A percentile compares a stretch with the other conserved stretches of the same genome.
Conservation (phyloP, 345 rosid species). For the Pistacia atlantica region DNA sequence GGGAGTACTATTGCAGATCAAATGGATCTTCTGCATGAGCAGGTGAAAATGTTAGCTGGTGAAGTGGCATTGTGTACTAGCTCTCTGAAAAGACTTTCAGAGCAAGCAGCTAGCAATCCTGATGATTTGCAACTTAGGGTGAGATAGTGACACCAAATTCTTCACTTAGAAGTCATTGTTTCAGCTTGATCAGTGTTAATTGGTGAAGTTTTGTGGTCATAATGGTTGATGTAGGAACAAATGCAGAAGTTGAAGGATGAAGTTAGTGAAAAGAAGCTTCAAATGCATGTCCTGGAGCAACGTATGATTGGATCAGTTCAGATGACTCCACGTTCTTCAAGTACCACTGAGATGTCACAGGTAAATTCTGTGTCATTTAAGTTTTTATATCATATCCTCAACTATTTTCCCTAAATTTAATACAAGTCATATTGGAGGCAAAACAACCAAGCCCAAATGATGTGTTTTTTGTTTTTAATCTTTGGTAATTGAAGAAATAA, state of each 20-base stretch:
- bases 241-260: slow-evolving; percentile 60
- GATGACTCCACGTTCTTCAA: slow-evolving; percentile 39
- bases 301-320: slow-evolving; percentile 65
- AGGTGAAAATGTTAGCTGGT: slow-evolving; percentile 72
- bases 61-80: slow-evolving; percentile 71
- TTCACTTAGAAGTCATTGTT: slow-evolving; percentile 3
- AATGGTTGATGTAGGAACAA: slow-evolving; percentile 43
- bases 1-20: slow-evolving; percentile 64
- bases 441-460: neutral
- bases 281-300: slow-evolving; percentile 55
- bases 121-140: slow-evolving; percentile 55
- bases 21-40: slow-evolving; percentile 79
- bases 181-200: neutral
- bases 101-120: slow-evolving; percentile 48
- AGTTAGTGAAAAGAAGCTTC: slow-evolving; percentile 66
- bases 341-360: slow-evolving; percentile 49
- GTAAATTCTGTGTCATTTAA: slow-evolving; percentile 28
- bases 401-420: neutral
- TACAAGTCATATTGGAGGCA: neutral
- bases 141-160: slow-evolving; percentile 1
- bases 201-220: slow-evolving; percentile 9
- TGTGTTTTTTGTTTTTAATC: neutral
- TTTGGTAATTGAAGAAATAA: neutral
- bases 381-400: neutral
- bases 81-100: slow-evolving; percentile 65